Evolutionary conservation across 129 eudicot genomes (phyloP).

Genomic region (Gnaphalium uliginosum): DNA sequence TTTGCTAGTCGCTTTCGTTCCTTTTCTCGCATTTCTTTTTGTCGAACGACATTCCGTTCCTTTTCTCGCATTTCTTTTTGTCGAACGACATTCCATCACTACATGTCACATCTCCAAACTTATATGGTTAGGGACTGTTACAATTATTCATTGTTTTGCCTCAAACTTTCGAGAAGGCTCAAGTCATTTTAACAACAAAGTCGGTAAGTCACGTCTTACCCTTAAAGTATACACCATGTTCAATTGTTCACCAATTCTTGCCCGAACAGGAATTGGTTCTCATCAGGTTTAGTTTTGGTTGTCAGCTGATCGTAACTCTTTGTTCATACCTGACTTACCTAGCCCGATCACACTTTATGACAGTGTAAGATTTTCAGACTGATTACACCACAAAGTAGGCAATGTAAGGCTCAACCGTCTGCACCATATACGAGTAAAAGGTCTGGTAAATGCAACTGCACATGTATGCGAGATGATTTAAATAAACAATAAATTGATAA

Average conservation of each 20-base stretch:
- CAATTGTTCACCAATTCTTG: not conserved
- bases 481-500: constrained; percentile 21
- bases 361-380: not conserved
- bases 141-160: not conserved
- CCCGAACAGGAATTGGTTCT: not conserved
- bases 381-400: not conserved
- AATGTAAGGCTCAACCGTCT: not conserved
- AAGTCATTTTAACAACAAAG: not conserved
- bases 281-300: not conserved
- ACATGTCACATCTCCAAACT: constrained; percentile 5
- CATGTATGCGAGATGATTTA: not conserved
- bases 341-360: not conserved
- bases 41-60: constrained; percentile 23
- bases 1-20: constrained; percentile 38
- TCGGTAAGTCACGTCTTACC: not conserved
- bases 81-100: constrained; percentile 15
- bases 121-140: constrained; percentile 1
- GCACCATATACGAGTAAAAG: constrained; percentile 8
- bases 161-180: constrained; percentile 1
- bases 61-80: constrained; percentile 16
- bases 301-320: too few species aligned
- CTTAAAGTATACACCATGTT: not conserved
- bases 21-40: constrained; percentile 10
- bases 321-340: not conserved
- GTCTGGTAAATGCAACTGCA: not conserved